These are phyloP conservation scores for Dillenia suffruticosa DNA, from an alignment of 164 flowering plant species.

Conservation along the genomic window DNA sequence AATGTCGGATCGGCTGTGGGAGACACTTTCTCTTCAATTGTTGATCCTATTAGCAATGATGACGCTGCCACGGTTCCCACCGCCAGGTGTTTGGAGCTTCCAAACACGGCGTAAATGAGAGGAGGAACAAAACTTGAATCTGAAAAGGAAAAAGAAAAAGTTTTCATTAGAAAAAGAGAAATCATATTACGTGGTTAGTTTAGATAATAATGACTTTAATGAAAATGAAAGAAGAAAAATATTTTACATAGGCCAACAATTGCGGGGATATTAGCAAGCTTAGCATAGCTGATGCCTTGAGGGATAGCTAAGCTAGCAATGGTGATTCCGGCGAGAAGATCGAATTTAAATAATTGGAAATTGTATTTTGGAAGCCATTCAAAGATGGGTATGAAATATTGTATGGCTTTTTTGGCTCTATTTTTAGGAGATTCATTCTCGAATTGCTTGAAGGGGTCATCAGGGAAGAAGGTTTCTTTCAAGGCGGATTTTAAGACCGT, in stretches of 20 bases:
- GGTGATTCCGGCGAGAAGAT: slow-evolving; percentile 64
- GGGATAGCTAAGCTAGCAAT: slow-evolving; percentile 78
- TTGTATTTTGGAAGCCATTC: slow-evolving; percentile 61
- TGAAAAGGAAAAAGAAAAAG: slow-evolving; percentile 16
- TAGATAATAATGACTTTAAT: neutral
- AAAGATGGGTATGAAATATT: slow-evolving; percentile 61
- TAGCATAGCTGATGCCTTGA: slow-evolving; percentile 78
- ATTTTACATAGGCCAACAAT: slow-evolving; percentile 66
- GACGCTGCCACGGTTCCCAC: slow-evolving; percentile 78
- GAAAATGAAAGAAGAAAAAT: neutral
- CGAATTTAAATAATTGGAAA: slow-evolving; percentile 30
- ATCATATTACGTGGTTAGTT: neutral
- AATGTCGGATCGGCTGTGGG: slow-evolving; percentile 31
- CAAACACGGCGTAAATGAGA: slow-evolving; percentile 61
- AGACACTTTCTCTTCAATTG: slow-evolving; percentile 30
- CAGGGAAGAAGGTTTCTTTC: slow-evolving; percentile 71
- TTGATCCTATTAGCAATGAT: slow-evolving; percentile 52
- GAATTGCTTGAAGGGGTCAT: slow-evolving; percentile 61
- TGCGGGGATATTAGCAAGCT: slow-evolving; percentile 53
- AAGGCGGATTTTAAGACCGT: slow-evolving; percentile 29
- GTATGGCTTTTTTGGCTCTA: slow-evolving; percentile 14
- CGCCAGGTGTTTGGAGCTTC: slow-evolving; percentile 72
- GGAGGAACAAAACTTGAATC: slow-evolving; percentile 94
- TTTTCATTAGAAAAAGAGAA: neutral
- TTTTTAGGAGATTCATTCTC: slow-evolving; percentile 11